These are phyloP conservation scores for Trichoderma koningiopsis DNA, from an alignment of 2,329 filamentous ascomycete genomes.

Conservation along the genomic window DNA sequence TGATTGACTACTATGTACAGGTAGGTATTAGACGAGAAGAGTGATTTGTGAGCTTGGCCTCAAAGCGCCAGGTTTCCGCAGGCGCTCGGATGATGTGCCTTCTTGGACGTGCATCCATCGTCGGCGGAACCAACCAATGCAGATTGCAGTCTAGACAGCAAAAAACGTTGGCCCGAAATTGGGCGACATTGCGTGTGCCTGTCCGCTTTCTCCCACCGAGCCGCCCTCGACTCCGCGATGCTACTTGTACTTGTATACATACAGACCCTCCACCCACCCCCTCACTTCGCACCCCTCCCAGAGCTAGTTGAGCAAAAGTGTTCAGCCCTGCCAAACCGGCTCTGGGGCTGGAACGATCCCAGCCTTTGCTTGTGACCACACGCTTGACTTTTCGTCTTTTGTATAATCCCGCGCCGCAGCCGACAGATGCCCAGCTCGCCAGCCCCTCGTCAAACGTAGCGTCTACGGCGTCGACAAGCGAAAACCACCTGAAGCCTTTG, in stretches of 20 bases:
- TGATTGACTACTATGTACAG: background rate
- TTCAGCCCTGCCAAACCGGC: constrained; percentile 22
- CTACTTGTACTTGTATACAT: background rate
- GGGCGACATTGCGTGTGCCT: constrained; percentile 8
- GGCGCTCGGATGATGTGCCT: background rate
- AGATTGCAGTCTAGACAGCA: background rate
- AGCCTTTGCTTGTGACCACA: constrained; percentile 4
- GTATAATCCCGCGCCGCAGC: constrained; percentile 22
- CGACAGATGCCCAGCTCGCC: constrained; percentile 19
- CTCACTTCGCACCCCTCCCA: constrained; percentile 17
- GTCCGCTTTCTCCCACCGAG: constrained; percentile 24
- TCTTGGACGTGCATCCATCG: background rate
- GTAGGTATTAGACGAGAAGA: background rate
- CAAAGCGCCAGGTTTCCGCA: background rate
- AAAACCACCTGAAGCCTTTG: background rate
- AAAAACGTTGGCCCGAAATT: background rate
- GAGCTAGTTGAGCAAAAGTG: constrained; percentile 20
- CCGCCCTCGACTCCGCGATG: constrained; percentile 15
- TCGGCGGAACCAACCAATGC: background rate
- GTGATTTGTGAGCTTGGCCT: background rate
- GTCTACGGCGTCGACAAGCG: background rate
- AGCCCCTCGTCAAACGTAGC: constrained; percentile 19
- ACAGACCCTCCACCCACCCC: constrained; percentile 17
- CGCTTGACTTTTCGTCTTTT: background rate
- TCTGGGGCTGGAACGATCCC: constrained; percentile 13